Conservation (phyloP, 495 filamentous ascomycete species). For the Darksidea phi region DNA sequence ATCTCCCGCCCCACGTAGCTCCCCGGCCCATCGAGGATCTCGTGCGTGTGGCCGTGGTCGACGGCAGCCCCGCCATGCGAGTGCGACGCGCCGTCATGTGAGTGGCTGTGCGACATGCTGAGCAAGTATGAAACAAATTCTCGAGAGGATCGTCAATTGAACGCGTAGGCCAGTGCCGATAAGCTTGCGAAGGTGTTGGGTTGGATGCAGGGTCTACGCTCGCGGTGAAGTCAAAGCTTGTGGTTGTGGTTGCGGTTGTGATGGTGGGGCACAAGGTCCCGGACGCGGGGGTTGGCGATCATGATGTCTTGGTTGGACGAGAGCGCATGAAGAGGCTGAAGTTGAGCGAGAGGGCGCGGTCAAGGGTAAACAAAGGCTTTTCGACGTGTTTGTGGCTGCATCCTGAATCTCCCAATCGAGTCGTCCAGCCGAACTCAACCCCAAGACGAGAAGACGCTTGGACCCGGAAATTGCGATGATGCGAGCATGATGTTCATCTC, state of each 20-base stretch:
- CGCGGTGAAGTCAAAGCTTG: neutral
- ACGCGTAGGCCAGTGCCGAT: neutral
- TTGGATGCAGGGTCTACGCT: neutral
- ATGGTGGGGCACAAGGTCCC: neutral
- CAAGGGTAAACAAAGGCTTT: neutral
- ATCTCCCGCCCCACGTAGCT: slow-evolving; percentile 89
- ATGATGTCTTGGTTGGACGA: neutral
- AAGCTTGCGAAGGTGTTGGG: neutral
- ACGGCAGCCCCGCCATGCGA: slow-evolving; percentile 47
- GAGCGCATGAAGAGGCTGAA: neutral
- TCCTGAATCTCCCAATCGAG: too few relatives aligned
- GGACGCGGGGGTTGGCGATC: neutral
- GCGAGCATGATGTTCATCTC: neutral
- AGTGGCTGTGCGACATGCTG: slow-evolving; percentile 52
- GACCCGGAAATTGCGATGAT: neutral
- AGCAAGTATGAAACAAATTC: neutral
- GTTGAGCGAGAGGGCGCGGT: neutral
- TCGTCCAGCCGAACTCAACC: too few relatives aligned
- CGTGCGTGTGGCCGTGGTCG: slow-evolving; percentile 92
- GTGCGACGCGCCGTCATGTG: slow-evolving; percentile 50
- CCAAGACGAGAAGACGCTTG: neutral
- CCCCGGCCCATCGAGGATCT: slow-evolving; percentile 92
- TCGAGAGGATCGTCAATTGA: neutral
- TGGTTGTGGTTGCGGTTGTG: neutral
- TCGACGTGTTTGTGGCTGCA: neutral